phyloP scores from a whole-genome alignment of 257 asterid genomes.

The Ophiorrhiza pumila region DNA sequence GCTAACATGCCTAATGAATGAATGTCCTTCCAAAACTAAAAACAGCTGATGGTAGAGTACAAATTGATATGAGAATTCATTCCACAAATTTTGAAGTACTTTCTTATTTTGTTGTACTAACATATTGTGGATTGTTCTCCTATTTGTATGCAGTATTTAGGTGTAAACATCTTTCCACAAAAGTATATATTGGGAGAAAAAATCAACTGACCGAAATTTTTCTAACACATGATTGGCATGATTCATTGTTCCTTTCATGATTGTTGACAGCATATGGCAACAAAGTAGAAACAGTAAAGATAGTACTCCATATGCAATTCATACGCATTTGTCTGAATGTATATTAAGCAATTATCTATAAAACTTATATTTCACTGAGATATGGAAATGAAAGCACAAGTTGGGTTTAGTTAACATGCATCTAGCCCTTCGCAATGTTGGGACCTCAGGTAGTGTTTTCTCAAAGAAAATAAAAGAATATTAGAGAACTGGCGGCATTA shows the following conservation, averaged over 20 bases:
- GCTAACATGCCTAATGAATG: neutral
- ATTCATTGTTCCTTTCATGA: neutral
- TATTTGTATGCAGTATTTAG: too few species aligned
- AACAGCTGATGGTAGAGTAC: neutral
- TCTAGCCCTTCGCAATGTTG: neutral
- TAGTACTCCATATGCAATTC: neutral
- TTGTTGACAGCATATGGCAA: neutral
- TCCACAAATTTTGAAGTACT: neutral
- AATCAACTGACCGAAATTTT: neutral
- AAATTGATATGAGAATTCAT: too few species aligned
- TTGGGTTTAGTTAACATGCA: neutral
- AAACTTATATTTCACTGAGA: neutral
- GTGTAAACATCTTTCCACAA: neutral
- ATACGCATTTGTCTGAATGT: neutral
- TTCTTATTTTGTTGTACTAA: neutral
- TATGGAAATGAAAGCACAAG: neutral
- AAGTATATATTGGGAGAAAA: neutral
- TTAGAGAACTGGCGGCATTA: neutral
- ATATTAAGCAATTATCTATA: neutral
- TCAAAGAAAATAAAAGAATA: neutral
- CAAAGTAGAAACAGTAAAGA: neutral
- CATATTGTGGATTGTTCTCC: neutral
- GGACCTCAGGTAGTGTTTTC: neutral
- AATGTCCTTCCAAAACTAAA: neutral
- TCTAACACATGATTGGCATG: neutral